Evolutionary conservation across 768 basidiomycete genomes (phyloP).

Genomic region (Lyophyllum semitale): DNA sequence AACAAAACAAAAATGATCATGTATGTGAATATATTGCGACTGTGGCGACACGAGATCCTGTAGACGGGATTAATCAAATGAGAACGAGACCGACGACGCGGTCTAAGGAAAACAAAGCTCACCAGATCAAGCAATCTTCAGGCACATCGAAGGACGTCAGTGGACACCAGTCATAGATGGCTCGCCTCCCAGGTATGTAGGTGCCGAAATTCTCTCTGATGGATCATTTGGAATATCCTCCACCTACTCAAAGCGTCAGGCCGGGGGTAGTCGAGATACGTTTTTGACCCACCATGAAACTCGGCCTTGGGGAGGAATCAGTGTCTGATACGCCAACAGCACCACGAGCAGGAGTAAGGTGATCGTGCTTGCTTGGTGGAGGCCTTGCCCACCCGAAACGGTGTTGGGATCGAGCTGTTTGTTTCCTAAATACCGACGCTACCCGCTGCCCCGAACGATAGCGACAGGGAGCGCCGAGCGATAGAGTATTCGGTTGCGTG

Average conservation of each 20-base stretch:
- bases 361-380: slow-evolving; percentile 20
- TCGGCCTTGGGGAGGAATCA: slow-evolving; percentile 12
- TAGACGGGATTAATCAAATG: too few species aligned
- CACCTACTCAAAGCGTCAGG: not conserved
- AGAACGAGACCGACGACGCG: too few species aligned
- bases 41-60: too few species aligned
- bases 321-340: slow-evolving; percentile 19
- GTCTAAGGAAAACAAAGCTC: too few species aligned
- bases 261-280: not conserved
- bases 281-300: not conserved
- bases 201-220: slow-evolving; percentile 18
- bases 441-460: slow-evolving; percentile 20
- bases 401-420: slow-evolving; percentile 6
- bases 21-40: too few species aligned
- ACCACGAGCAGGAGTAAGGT: slow-evolving; percentile 27
- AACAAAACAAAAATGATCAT: too few species aligned
- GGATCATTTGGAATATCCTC: not conserved
- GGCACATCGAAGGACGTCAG: too few species aligned
- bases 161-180: too few species aligned
- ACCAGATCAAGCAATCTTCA: too few species aligned
- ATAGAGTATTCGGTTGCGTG: slow-evolving; percentile 17
- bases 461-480: slow-evolving; percentile 11
- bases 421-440: slow-evolving; percentile 20
- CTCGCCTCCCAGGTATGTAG: too few species aligned
- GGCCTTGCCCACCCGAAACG: slow-evolving; percentile 2